Conservation (phyloP, 2,329 filamentous ascomycete genomes). For the Scorias spongiosa region DNA sequence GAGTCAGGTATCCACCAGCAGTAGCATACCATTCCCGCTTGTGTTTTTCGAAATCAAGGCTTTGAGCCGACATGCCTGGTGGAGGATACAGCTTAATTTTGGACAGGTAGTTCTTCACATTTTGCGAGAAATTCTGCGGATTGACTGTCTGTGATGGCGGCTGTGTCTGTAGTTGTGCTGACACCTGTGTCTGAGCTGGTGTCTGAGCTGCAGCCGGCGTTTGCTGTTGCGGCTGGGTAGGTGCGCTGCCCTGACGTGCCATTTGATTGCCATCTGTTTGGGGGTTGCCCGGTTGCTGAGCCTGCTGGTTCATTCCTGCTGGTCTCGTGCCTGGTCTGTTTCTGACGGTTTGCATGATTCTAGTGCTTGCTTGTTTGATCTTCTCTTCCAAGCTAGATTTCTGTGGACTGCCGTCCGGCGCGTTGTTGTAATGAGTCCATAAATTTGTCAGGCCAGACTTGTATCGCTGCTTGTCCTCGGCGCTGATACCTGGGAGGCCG, state of each 20-base stretch:
- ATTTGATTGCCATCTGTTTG: conserved; percentile 7
- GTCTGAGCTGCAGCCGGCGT: conserved; percentile 3
- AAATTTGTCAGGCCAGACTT: conserved; percentile 37
- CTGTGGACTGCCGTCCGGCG: conserved; percentile 32
- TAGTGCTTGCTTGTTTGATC: conserved; percentile 30
- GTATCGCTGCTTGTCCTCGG: conserved; percentile 41
- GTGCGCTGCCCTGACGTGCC: conserved; percentile 1
- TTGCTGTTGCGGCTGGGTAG: conserved; percentile 3
- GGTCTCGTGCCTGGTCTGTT: conserved; percentile 9
- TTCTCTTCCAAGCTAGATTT: conserved; percentile 26
- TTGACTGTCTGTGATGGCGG: not conserved
- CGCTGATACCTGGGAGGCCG: conserved; percentile 36
- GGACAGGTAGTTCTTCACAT: not conserved
- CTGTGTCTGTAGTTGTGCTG: not conserved
- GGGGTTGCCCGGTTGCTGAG: conserved; percentile 7
- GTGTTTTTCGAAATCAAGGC: not conserved
- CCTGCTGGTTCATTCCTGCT: conserved; percentile 5
- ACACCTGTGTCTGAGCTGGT: not conserved
- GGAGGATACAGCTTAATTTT: not conserved
- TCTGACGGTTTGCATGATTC: conserved; percentile 23
- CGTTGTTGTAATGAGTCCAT: conserved; percentile 37
- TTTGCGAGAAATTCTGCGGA: not conserved
- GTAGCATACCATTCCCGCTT: not conserved
- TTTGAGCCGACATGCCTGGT: not conserved
- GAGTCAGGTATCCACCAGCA: not conserved